Evolutionary conservation across 306 rosid genomes (phyloP).

Genomic region (Hylodesmum podocarpum): DNA sequence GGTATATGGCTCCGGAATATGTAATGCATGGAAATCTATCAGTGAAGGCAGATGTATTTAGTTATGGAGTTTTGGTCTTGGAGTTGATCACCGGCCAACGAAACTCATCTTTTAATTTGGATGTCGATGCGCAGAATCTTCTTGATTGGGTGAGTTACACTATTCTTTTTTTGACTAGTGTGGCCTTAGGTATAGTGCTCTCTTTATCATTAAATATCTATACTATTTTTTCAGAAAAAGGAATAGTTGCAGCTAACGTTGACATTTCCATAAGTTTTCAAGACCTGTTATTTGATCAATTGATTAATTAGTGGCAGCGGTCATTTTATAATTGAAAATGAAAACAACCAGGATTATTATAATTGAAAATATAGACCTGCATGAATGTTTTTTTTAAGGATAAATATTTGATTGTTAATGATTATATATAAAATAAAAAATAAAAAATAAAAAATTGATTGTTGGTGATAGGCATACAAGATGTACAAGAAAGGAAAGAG

Average conservation of each 20-base stretch:
- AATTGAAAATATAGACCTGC: too few species aligned
- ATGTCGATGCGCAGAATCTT: conserved; percentile 31
- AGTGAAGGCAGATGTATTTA: conserved; percentile 77
- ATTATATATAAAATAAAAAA: too few species aligned
- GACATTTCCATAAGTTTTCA: background rate
- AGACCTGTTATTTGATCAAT: background rate
- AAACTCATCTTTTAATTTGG: conserved; percentile 45
- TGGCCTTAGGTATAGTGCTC: conserved; percentile 22
- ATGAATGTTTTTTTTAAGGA: too few species aligned
- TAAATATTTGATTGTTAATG: too few species aligned
- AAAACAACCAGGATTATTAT: too few species aligned
- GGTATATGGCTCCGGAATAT: conserved; percentile 96
- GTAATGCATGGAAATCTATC: conserved; percentile 85
- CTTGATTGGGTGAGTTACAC: conserved; percentile 46
- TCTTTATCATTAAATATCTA: background rate
- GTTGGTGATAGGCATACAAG: conserved; percentile 67
- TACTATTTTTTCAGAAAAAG: background rate
- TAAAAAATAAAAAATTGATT: too few species aligned
- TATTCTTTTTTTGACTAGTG: background rate
- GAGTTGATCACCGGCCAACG: conserved; percentile 78
- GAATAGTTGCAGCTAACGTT: background rate
- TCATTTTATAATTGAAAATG: too few species aligned
- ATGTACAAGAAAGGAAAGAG: conserved; percentile 77
- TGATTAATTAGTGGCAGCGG: background rate
- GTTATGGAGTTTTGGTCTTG: conserved; percentile 85